Conservation (phyloP, 2,329 filamentous ascomycete genomes). For the Acrodontium crateriforme region DNA sequence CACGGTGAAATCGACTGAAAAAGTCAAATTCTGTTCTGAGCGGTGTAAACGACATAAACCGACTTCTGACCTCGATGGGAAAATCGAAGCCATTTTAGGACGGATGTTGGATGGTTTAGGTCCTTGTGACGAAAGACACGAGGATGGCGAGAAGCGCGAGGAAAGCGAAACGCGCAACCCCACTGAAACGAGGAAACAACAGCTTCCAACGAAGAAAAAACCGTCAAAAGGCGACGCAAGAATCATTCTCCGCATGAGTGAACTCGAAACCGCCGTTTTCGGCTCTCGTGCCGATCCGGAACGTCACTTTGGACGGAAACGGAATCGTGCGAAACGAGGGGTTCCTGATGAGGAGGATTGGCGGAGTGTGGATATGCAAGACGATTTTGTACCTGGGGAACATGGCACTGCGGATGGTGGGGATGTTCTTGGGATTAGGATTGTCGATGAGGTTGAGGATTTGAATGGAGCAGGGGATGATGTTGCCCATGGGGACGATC, state of each 20-base stretch:
- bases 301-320: conserved; percentile 31
- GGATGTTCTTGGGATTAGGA: conserved; percentile 1
- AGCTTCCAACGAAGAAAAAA: conserved; percentile 21
- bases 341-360: conserved; percentile 27
- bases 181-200: conserved; percentile 21
- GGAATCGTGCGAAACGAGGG: conserved; percentile 31
- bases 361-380: conserved; percentile 32
- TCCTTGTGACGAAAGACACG: too few relatives aligned
- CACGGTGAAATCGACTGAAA: conserved; percentile 16
- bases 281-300: conserved; percentile 31
- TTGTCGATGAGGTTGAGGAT: not conserved
- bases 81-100: too few relatives aligned
- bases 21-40: conserved; percentile 44
- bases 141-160: too few relatives aligned
- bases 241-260: conserved; percentile 35
- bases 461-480: not conserved
- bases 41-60: conserved; percentile 41
- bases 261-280: conserved; percentile 39
- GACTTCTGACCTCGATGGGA: conserved; percentile 22
- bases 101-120: too few relatives aligned
- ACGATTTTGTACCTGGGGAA: conserved; percentile 4
- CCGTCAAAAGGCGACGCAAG: conserved; percentile 37
- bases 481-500: conserved; percentile 8
- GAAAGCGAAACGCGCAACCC: too few relatives aligned
- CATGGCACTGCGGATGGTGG: conserved; percentile 1